These are phyloP conservation scores for Hansfordia pulvinata DNA, from an alignment of 2,329 filamentous ascomycete genomes.

Conservation along the genomic window DNA sequence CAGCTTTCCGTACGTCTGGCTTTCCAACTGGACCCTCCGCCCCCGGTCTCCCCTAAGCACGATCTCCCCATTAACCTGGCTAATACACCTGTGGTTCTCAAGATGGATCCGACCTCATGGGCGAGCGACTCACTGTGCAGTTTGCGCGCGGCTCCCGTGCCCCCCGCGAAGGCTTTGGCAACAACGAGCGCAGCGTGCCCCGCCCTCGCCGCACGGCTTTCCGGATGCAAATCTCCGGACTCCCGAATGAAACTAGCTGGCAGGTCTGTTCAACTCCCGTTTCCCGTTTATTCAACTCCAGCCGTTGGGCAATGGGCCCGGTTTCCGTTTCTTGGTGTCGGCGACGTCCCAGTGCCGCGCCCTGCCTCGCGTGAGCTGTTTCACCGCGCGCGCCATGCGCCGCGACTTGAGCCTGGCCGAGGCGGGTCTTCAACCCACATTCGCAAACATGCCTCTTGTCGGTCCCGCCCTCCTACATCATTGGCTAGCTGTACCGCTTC, in stretches of 20 bases:
- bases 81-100: constrained; percentile 23
- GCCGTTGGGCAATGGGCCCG: background rate
- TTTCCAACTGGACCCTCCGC: constrained; percentile 20
- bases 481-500: too few relatives aligned
- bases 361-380: too few relatives aligned
- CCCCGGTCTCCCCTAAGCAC: constrained; percentile 15
- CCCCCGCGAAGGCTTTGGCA: constrained; percentile 34
- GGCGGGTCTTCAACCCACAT: too few relatives aligned
- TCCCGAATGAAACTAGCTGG: constrained; percentile 98
- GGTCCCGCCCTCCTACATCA: too few relatives aligned
- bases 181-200: constrained; percentile 43
- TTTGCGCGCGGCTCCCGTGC: constrained; percentile 78
- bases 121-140: constrained; percentile 92
- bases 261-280: constrained; percentile 79
- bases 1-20: constrained; percentile 53
- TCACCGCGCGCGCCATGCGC: too few relatives aligned
- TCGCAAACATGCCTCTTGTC: too few relatives aligned
- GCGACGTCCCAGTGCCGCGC: too few relatives aligned
- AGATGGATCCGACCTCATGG: constrained; percentile 98
- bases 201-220: constrained; percentile 89
- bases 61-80: constrained; percentile 12
- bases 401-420: too few relatives aligned
- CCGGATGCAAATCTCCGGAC: constrained; percentile 94
- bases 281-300: constrained; percentile 23
- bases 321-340: constrained; percentile 10